These are phyloP conservation scores for Malus asiatica DNA, from an alignment of 306 rosid species.

Conservation along the genomic window DNA sequence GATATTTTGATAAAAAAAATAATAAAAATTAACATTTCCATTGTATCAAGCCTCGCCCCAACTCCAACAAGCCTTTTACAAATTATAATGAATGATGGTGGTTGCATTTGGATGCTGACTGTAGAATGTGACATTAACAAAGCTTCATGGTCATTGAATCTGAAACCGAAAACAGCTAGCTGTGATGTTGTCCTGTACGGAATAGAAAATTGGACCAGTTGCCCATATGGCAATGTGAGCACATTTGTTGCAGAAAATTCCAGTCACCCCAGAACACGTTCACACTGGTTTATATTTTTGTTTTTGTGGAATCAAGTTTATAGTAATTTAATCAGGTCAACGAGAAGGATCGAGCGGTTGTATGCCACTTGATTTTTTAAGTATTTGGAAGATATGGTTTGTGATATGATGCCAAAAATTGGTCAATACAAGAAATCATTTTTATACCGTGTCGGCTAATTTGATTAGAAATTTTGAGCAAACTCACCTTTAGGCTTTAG, in stretches of 20 bases:
- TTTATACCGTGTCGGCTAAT: neutral
- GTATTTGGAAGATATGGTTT: neutral
- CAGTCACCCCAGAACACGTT: neutral
- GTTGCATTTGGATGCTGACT: neutral
- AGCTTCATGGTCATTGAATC: neutral
- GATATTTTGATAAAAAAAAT: too few relatives aligned
- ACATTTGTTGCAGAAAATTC: neutral
- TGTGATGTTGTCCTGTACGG: neutral
- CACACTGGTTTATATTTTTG: neutral
- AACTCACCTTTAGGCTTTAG: neutral
- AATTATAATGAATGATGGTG: too few relatives aligned
- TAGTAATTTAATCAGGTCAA: neutral
- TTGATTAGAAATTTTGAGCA: neutral
- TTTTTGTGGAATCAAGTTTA: too few relatives aligned
- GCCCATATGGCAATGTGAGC: neutral
- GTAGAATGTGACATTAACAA: neutral
- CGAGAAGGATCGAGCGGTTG: neutral
- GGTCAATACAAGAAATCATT: neutral
- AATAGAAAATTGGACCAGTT: neutral
- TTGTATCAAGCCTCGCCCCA: too few relatives aligned
- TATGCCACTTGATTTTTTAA: neutral
- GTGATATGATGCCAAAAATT: neutral
- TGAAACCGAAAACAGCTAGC: neutral
- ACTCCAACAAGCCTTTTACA: neutral
- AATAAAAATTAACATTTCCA: too few relatives aligned